A percentile compares a stretch with the other conserved stretches of the same genome.
Conservation (phyloP, 257 asterid species). For the Capsicum baccatum region DNA sequence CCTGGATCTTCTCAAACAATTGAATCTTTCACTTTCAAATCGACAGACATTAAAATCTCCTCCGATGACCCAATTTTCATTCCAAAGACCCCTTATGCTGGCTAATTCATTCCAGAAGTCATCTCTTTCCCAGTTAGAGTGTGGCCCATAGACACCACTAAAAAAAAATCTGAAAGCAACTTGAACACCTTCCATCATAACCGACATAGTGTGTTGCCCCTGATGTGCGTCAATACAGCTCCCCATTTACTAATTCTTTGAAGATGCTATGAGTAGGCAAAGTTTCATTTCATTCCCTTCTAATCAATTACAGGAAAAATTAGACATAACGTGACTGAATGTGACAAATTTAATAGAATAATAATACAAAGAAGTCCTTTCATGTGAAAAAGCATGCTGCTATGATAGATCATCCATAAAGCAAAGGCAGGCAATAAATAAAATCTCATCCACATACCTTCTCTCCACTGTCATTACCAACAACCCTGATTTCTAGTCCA, state of each 20-base stretch:
- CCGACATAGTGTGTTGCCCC: too few species aligned
- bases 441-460: conserved; percentile 58
- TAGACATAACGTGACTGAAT: not conserved
- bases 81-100: too few species aligned
- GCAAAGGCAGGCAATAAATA: not conserved
- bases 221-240: too few species aligned
- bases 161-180: too few species aligned
- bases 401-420: conserved; percentile 30
- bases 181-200: too few species aligned
- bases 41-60: too few species aligned
- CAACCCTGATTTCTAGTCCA: conserved; percentile 98
- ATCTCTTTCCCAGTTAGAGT: too few species aligned
- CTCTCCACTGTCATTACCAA: conserved; percentile 99
- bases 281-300: conserved; percentile 26
- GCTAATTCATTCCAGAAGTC: too few species aligned
- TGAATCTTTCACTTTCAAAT: too few species aligned
- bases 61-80: too few species aligned
- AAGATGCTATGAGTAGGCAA: conserved; percentile 22
- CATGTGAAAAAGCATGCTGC: not conserved
- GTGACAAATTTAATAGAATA: conserved; percentile 15
- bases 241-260: conserved; percentile 6
- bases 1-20: too few species aligned
- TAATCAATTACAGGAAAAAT: conserved; percentile 8
- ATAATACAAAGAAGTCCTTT: conserved; percentile 4
- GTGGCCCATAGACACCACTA: too few species aligned